A percentile compares a stretch with the other conserved stretches of the same genome.
phyloP scores from a whole-genome alignment of 2,329 filamentous ascomycete species.

The Pseudogymnoascus sp. region DNA sequence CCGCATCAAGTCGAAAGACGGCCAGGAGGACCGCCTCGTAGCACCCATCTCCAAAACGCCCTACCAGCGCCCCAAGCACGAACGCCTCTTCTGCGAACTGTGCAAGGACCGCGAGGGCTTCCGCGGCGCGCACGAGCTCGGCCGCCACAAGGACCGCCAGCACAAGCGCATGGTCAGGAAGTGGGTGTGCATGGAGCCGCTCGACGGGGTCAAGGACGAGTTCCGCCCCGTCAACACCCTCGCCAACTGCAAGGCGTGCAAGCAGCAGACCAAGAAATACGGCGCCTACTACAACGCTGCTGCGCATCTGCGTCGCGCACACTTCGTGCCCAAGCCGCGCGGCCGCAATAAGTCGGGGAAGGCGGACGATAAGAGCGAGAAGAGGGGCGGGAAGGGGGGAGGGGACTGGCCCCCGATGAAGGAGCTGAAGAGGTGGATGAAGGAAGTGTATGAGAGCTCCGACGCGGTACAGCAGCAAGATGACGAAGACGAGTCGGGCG shows the following conservation, averaged over 20 bases:
- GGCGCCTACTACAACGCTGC: constrained; percentile 92
- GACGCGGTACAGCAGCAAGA: constrained; percentile 23
- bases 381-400: constrained; percentile 38
- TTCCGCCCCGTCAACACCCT: constrained; percentile 55
- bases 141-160: constrained; percentile 58
- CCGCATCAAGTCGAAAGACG: constrained; percentile 25
- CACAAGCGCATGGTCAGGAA: constrained; percentile 52
- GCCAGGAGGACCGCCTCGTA: constrained; percentile 22
- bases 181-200: constrained; percentile 50
- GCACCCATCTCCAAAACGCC: constrained; percentile 25
- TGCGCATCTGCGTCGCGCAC: constrained; percentile 76
- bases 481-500: constrained; percentile 28
- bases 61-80: constrained; percentile 29
- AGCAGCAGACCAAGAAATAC: constrained; percentile 73
- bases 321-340: constrained; percentile 64
- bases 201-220: constrained; percentile 32
- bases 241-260: constrained; percentile 75
- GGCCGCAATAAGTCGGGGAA: constrained; percentile 32
- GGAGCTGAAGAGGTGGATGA: constrained; percentile 55
- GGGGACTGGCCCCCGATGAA: constrained; percentile 58
- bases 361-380: constrained; percentile 30
- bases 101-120: constrained; percentile 83
- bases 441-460: constrained; percentile 35
- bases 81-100: constrained; percentile 64
- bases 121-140: constrained; percentile 79